Percentiles rank a stretch among this genome's conserved stretches.
Conservation (phyloP, 2,329 filamentous ascomycete genomes). For the Meredithiella fracta region DNA sequence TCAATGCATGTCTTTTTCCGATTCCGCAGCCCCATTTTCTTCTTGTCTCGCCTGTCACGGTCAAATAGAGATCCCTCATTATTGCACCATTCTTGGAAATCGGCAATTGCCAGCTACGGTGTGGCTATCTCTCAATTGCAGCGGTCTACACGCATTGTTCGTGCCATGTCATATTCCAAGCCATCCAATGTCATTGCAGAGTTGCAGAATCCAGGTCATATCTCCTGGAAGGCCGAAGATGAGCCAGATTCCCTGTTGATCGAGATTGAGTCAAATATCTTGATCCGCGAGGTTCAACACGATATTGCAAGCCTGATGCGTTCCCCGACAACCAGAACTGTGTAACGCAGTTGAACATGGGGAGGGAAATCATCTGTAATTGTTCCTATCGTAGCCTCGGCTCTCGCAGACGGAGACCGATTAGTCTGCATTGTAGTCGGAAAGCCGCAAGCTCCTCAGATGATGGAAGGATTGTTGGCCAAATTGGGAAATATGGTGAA, state of each 20-base stretch:
- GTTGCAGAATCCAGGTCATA: slow-evolving; percentile 34
- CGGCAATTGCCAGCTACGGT: slow-evolving; percentile 25
- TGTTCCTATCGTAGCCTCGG: slow-evolving; percentile 42
- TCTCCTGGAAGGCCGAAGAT: slow-evolving; percentile 34
- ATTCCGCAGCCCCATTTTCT: slow-evolving; percentile 19
- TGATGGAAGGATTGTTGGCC: slow-evolving; percentile 36
- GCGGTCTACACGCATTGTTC: slow-evolving; percentile 26
- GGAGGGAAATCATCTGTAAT: slow-evolving; percentile 55
- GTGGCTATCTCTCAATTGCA: slow-evolving; percentile 26
- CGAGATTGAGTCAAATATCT: slow-evolving; percentile 45
- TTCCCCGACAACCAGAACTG: slow-evolving; percentile 26
- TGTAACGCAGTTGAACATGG: slow-evolving; percentile 55
- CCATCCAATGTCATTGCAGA: slow-evolving; percentile 28
- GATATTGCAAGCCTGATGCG: slow-evolving; percentile 43
- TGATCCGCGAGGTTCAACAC: slow-evolving; percentile 43
- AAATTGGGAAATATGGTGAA: slow-evolving; percentile 40
- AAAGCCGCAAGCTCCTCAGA: slow-evolving; percentile 45
- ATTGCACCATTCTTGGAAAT: slow-evolving; percentile 22
- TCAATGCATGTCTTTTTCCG: background rate
- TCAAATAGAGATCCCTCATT: background rate
- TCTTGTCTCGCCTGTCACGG: slow-evolving; percentile 22
- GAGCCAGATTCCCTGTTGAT: slow-evolving; percentile 46
- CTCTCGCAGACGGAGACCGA: slow-evolving; percentile 32
- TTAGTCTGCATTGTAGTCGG: slow-evolving; percentile 44
- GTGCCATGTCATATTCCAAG: slow-evolving; percentile 16